These are phyloP conservation scores for Cryptococcus amylolentus DNA, from an alignment of 1,284 basidiomycete genomes.

Conservation along the genomic window DNA sequence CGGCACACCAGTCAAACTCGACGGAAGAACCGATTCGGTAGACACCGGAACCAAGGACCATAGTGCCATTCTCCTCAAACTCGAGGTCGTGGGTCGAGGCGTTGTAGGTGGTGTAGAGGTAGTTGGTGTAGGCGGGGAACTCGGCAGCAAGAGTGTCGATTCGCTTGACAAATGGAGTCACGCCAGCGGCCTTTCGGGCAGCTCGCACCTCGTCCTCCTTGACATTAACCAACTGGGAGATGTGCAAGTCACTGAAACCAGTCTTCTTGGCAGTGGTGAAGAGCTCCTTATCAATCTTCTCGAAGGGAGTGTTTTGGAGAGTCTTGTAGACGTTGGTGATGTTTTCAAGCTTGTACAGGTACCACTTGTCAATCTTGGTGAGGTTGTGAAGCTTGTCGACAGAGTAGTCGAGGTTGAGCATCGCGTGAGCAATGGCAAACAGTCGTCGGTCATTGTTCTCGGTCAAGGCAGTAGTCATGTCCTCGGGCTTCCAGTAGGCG, in stretches of 20 bases:
- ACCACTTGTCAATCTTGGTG: conserved; percentile 99
- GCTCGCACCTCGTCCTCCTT: conserved; percentile 69
- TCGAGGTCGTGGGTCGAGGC: conserved; percentile 93
- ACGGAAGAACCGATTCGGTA: conserved; percentile 98
- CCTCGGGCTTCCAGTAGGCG: conserved; percentile 65
- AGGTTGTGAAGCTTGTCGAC: conserved; percentile 87
- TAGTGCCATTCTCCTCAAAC: conserved; percentile 94
- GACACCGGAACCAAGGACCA: conserved; percentile 98
- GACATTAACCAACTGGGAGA: conserved; percentile 68
- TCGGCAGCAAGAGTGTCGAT: conserved; percentile 99
- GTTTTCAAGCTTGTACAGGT: conserved; percentile 91
- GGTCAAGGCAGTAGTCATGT: conserved; percentile 72
- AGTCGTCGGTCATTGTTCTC: conserved; percentile 75
- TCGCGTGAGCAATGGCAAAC: conserved; percentile 93
- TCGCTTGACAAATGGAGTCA: conserved; percentile 97
- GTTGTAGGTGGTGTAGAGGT: conserved; percentile 99
- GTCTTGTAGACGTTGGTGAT: conserved; percentile 74
- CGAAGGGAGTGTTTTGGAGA: conserved; percentile 67
- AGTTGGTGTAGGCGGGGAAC: conserved; percentile 98
- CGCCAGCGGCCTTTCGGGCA: conserved; percentile 76
- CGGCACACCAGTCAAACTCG: conserved; percentile 99
- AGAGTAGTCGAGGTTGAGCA: conserved; percentile 81
- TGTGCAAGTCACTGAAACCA: conserved; percentile 93
- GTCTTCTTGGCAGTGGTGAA: conserved; percentile 81
- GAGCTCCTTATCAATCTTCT: conserved; percentile 60